A percentile compares a stretch with the other conserved stretches of the same genome.
Conservation (phyloP, 2,329 filamentous ascomycete genomes). For the Lithohypha guttulata region DNA sequence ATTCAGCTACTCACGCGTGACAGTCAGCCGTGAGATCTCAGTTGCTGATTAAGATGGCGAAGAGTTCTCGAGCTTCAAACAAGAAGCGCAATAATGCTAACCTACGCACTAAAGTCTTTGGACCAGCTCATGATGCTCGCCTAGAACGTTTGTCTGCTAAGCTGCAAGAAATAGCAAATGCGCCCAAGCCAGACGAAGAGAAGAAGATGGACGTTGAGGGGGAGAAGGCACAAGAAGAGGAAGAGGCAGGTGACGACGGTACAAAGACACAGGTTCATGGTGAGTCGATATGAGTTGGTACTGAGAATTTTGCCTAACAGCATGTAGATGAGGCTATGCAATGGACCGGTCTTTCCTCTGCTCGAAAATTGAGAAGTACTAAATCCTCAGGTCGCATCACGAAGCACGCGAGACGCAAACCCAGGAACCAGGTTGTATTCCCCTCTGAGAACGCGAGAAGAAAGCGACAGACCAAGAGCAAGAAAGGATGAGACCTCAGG, state of each 20-base stretch:
- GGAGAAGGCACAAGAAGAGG: slow-evolving; percentile 30
- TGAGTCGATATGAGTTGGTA: too few relatives aligned
- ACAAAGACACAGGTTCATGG: too few relatives aligned
- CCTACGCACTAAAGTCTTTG: slow-evolving; percentile 72
- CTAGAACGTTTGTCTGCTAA: slow-evolving; percentile 77
- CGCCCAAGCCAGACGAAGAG: slow-evolving; percentile 51
- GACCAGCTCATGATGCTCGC: slow-evolving; percentile 67
- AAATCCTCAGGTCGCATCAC: slow-evolving; percentile 11
- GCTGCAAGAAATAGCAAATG: slow-evolving; percentile 65
- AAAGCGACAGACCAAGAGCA: slow-evolving; percentile 14
- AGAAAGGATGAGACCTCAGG: slow-evolving; percentile 8
- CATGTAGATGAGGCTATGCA: slow-evolving; percentile 18
- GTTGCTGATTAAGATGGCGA: slow-evolving; percentile 57
- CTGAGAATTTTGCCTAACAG: slow-evolving; percentile 1
- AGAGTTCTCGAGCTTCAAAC: slow-evolving; percentile 67
- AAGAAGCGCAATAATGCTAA: slow-evolving; percentile 74
- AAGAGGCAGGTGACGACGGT: slow-evolving; percentile 24
- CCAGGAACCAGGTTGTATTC: slow-evolving; percentile 18
- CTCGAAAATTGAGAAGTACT: slow-evolving; percentile 9
- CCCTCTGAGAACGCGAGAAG: slow-evolving; percentile 15
- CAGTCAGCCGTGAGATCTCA: too few relatives aligned
- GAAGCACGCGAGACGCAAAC: slow-evolving; percentile 18
- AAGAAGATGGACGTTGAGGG: slow-evolving; percentile 35
- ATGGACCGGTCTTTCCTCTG: slow-evolving; percentile 11
- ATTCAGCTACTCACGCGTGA: too few relatives aligned